phyloP scores from a whole-genome alignment of 768 basidiomycete genomes.

The Tricholoma sp. region DNA sequence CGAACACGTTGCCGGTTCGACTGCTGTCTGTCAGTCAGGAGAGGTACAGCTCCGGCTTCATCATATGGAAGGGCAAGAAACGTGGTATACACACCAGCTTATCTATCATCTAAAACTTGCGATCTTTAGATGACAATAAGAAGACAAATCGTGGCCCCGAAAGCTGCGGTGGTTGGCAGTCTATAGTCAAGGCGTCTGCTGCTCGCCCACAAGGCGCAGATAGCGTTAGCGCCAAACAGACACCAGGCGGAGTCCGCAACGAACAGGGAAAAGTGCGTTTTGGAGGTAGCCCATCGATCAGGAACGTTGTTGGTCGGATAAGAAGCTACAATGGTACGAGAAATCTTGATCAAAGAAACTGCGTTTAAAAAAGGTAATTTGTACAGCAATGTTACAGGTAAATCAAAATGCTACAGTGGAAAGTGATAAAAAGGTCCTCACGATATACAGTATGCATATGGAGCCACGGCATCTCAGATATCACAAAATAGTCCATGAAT shows the following conservation, averaged over 20 bases:
- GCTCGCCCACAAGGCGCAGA: background rate
- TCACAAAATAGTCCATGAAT: background rate
- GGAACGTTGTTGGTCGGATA: background rate
- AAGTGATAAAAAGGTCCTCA: slow-evolving; percentile 1
- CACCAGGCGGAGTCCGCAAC: background rate
- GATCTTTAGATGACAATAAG: background rate
- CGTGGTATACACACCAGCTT: background rate
- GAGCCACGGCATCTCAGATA: background rate
- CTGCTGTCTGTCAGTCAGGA: background rate
- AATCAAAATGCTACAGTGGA: background rate
- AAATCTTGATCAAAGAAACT: background rate
- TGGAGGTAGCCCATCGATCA: too few relatives aligned
- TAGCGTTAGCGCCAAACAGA: background rate
- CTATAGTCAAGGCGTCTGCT: background rate
- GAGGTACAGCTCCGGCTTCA: background rate
- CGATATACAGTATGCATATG: background rate
- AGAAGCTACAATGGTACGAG: background rate
- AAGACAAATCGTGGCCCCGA: background rate
- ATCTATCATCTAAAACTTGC: background rate
- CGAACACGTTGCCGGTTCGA: background rate
- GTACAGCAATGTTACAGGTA: background rate
- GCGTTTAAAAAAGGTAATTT: background rate
- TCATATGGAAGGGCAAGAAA: background rate
- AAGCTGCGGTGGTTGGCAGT: background rate
- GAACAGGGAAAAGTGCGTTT: too few relatives aligned